Base-by-base conservation (phyloP, 2,329 filamentous ascomycete genomes). In the Dothistroma pini region DNA sequence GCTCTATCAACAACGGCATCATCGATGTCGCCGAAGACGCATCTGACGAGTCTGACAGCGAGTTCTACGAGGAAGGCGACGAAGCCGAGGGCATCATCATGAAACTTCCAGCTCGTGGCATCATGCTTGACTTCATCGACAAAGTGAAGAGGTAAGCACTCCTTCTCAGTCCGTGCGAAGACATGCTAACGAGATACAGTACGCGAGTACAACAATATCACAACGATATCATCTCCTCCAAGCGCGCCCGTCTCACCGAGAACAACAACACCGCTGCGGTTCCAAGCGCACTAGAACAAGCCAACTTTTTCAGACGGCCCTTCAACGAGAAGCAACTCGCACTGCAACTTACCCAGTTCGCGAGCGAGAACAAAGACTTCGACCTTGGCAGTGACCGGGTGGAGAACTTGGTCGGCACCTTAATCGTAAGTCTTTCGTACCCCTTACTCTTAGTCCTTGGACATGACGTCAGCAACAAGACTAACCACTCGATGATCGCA, bases 261-360 rank as follows among this genome's bases (percentile, higher is more conserved):
- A 31, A 29, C n/a, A 29, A 29, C n/a, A 29, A 35, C 25, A 47
- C 63, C 10, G 21, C 56, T 10, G 50, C 59, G 21, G 54, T 49
- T 29, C 60, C 65, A 12, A 59, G 64, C 56, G 61, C 64, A 12
- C 66, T 73, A 22, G 62, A 70, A 38, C 70, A 72, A 60, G 67
- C 72, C 69, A 70, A 79, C 64, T 76, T 79, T 68, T 77, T 70
- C 64, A 74, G 76, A 57, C 78, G 77, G 54, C 78, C 75, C n/a
- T 75, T 89, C 21, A 80, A 83, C 56, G 84, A 89, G 72, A 83
- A 88, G 70, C 87, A 89, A 70, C 82, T 86, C 49, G 87, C 86
- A 4, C 79, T 90, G 62, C 86, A 85, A 62, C 79, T 91, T 34
- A 79, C 83, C 50, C 81, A 83, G 63, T 77, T 90, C 41, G 78